Base-by-base conservation (phyloP, 148 eudicot species). In the Pharnaceum exiguum region DNA sequence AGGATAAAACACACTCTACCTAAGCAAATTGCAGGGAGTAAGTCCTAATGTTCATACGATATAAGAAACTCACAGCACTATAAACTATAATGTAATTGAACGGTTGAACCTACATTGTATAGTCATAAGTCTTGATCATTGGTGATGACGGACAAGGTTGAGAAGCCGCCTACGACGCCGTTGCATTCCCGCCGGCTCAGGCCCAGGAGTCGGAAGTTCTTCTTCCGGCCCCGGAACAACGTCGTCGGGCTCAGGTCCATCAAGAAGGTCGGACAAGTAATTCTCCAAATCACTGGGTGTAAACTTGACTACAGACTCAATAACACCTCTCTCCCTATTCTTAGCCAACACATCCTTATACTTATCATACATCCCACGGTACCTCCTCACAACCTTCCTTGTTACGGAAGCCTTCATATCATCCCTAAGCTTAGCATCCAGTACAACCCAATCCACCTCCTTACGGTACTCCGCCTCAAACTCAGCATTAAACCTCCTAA, bases 251-350 rank as follows among this genome's bases (percentile, higher is more conserved):
- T 66, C 59, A 33, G 63, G 53, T 7, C 60, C 70, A 9, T 56
- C 71, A 46, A 87, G 68, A 23, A 85, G 29, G 49, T 77, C 94
- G 18, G 80, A 81, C 59, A 88, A 58, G 71, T 79, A 85, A 77
- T 83, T 83, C 15, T 75, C 77, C 60, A 93, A 59, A 77, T 93
- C 87, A 30, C 81, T 86, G 5, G 95, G 98, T 53, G 84, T 79
- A 65, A 69, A 83, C 61, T 80, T 76, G 55, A 83, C 75, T 4
- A 72, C 63, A 0, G 75, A 33, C 53, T 77, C 81, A 17, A 39
- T 36, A 4, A 50, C 51, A 0, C 63, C 70, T 15, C 63, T 61
- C 62, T 73, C 70, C 42, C 72, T 44, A 46, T 52, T 23, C 65
- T 70, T 70, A 0, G 46, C 62, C 62, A 77, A 35, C 51, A 27